Conservation (phyloP, 495 filamentous ascomycete species). For the Choiromyces venosus region DNA sequence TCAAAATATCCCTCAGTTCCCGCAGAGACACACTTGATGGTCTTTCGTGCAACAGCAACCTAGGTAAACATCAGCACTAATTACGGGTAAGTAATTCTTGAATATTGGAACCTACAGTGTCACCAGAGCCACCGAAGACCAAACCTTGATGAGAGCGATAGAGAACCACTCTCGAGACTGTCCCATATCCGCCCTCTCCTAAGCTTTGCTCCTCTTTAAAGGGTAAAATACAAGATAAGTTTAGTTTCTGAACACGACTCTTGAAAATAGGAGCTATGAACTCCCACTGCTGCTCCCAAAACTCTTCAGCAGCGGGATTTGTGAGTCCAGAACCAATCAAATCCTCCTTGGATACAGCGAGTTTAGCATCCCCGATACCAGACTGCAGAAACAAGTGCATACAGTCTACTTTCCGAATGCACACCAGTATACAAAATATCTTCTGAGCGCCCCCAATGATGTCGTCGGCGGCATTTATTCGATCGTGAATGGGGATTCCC, state of each 20-base stretch:
- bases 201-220: not conserved
- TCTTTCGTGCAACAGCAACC: not conserved
- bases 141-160: not conserved
- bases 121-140: not conserved
- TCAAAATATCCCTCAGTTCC: not conserved
- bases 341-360: not conserved
- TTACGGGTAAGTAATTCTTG: not conserved
- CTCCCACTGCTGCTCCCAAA: not conserved
- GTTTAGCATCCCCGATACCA: not conserved
- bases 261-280: not conserved
- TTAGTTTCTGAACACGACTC: not conserved
- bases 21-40: not conserved
- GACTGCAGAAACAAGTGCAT: not conserved
- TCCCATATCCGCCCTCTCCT: not conserved
- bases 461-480: too few relatives aligned
- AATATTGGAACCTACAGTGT: not conserved
- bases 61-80: not conserved
- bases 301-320: not conserved
- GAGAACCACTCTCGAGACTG: not conserved
- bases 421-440: constrained; percentile 9
- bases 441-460: not conserved
- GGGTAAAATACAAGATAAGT: not conserved
- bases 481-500: not conserved
- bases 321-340: not conserved
- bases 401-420: not conserved